Evolutionary conservation across 495 filamentous ascomycete species (phyloP), one percentile per base, ranked within the genome.

Genomic region (Hypoxylon fuscum): DNA sequence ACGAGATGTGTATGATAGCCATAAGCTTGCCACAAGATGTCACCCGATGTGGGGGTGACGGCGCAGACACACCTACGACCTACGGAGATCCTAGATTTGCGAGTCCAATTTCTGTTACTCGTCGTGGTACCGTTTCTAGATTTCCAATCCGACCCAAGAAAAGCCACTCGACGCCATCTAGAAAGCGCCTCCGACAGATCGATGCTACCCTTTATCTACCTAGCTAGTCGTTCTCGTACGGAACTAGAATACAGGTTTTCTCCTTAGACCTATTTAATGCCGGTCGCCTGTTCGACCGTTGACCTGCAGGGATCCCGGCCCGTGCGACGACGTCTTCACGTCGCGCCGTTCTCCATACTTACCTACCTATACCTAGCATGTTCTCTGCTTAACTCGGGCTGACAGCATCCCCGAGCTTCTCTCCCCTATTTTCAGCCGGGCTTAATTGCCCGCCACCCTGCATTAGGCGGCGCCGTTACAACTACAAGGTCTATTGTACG

Each of bases 141-240:
- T 60, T 53, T 31, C 45, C 31, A 37, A 66, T 43, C 62, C 56
- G 62, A 56, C 15, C 25, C 41, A 22, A 51, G 35, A 53, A 45
- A 61, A 21, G 57, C 55, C 45, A 56, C 22, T 37, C 41, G 48
- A 53, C 60, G 47, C 52, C 44, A 50, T 38, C 15, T 20, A 40
- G 14, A 46, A n/a, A 45, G 23, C 40, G 29, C 56, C 47, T 14
- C 23, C 18, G 40, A 60, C 49, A 31, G 57, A 61, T 66, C 62
- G 46, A 66, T 56, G 41, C 56, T 57, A 60, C 62, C 49, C 56
- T 61, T 53, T 66, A 66, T 61, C 62, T 61, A 53, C 46, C 40
- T n/a, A n/a, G n/a, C n/a, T n/a, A 62, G 43, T 34, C 48, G 48
- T 62, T 62, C 57, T 66, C 56, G 52, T 60, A 55, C 52, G 51